A percentile compares a stretch with the other conserved stretches of the same genome.
These are phyloP conservation scores for Aspergillus texensis DNA, from an alignment of 2,329 filamentous ascomycete species.

Conservation along the genomic window DNA sequence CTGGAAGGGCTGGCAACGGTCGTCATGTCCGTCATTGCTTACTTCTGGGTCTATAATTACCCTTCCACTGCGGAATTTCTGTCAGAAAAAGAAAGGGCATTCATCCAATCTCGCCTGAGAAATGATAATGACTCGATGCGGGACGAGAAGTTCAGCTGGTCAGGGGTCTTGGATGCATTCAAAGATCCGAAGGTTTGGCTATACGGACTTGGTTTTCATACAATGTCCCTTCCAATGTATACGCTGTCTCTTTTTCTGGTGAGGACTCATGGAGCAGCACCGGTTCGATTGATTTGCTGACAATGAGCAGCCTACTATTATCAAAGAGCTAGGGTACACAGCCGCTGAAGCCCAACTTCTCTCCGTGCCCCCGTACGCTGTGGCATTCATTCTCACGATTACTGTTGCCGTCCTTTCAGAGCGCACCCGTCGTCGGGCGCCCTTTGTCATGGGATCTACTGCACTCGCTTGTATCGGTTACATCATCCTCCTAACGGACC, in stretches of 20 bases:
- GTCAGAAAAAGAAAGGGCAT: constrained; percentile 55
- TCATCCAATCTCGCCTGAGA: constrained; percentile 65
- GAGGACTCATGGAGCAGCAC: constrained; percentile 7
- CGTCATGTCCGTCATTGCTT: constrained; percentile 46
- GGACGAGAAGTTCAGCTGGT: constrained; percentile 70
- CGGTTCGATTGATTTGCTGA: not conserved
- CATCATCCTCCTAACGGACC: constrained; percentile 59
- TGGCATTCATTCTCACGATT: constrained; percentile 64
- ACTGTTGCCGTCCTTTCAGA: constrained; percentile 64
- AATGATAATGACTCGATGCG: constrained; percentile 71
- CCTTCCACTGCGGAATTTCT: constrained; percentile 46
- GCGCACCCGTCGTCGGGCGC: constrained; percentile 57
- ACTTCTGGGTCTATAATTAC: constrained; percentile 48
- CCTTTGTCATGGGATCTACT: constrained; percentile 65
- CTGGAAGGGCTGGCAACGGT: constrained; percentile 73
- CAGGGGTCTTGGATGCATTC: constrained; percentile 63
- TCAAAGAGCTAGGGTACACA: constrained; percentile 46
- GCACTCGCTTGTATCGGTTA: constrained; percentile 64
- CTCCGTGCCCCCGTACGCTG: constrained; percentile 66
- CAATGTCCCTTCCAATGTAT: constrained; percentile 64
- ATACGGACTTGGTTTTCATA: constrained; percentile 72
- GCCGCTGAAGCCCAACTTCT: constrained; percentile 54
- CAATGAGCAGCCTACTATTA: constrained; percentile 42
- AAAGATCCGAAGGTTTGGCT: constrained; percentile 72
- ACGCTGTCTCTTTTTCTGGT: constrained; percentile 43